These are phyloP conservation scores for Leptographium wingfieldii DNA, from an alignment of 2,329 filamentous ascomycete genomes.

Conservation along the genomic window DNA sequence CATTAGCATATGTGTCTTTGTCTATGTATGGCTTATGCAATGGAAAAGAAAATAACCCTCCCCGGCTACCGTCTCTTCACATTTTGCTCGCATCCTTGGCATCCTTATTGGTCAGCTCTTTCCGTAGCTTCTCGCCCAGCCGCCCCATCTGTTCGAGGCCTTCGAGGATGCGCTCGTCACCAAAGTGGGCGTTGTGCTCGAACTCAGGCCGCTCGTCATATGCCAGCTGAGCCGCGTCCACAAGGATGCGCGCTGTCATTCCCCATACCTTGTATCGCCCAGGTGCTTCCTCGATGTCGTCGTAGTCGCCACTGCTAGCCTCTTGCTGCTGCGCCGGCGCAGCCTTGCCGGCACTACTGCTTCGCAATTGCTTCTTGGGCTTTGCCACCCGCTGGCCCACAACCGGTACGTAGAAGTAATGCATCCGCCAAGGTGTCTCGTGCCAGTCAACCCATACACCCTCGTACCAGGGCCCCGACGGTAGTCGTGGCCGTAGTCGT, in stretches of 20 bases:
- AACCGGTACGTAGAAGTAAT: conserved; percentile 85
- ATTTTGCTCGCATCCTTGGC: conserved; percentile 24
- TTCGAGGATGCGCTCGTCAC: conserved; percentile 39
- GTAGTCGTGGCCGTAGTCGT: conserved; percentile 18
- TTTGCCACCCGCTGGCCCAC: conserved; percentile 55
- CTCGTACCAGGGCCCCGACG: conserved; percentile 64
- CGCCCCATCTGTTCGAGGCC: conserved; percentile 30
- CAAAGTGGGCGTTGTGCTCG: conserved; percentile 47
- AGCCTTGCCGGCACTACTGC: background rate
- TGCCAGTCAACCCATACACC: conserved; percentile 75
- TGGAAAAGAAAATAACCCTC: background rate
- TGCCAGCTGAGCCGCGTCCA: conserved; percentile 76
- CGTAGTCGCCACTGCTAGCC: conserved; percentile 2
- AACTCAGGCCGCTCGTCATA: conserved; percentile 77
- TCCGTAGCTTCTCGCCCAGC: conserved; percentile 28
- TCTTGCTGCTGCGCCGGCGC: background rate
- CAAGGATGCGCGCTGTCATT: conserved; percentile 83
- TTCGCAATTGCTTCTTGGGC: conserved; percentile 25
- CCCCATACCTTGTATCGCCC: conserved; percentile 78
- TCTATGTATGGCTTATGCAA: background rate
- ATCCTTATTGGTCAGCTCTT: conserved; percentile 14
- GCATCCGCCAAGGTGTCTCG: conserved; percentile 66
- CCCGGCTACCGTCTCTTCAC: conserved; percentile 15
- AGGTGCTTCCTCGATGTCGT: conserved; percentile 16
- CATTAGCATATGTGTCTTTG: background rate